Base-by-base conservation (phyloP, 805 yeast genomes). In the Isabelozyma heimii region DNA sequence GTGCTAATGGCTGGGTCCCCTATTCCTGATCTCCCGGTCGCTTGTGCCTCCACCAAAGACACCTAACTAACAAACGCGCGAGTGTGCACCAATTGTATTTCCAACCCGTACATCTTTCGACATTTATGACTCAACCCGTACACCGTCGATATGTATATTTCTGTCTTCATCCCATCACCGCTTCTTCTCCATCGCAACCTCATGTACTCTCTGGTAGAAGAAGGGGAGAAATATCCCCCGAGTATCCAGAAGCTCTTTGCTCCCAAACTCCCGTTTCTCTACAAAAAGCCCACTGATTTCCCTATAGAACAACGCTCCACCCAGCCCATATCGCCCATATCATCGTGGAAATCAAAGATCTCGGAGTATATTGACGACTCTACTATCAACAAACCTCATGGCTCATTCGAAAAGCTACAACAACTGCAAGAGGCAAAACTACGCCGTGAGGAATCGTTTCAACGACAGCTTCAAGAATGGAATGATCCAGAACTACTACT, bases 231-330 rank as follows among this genome's bases (percentile, higher is more conserved):
- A 48, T 74, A 71, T 50, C 78, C 78, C 0, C 57, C 62, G 5
- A 67, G 66, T 38, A 68, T 84, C 40, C 79, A 77, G 47, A 72
- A 75, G 57, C 73, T 84, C 26, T 84, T 84, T 58, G 71, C 72
- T 6, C 84, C 88, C 5, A 72, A 77, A 40, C 80, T 82, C 9
- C 87, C 88, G 27, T 62, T 81, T n/a, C 70, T 74, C 33, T 77
- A 72, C 53, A 61, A 75, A 8, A 66, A 59, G 28, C 84, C 84
- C 0, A 58, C 66, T 2, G 91, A 84, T 56, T 69, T 70, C 51
- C 73, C 81, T 0, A 69, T 77, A 1, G 77, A 73, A 28, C 42
- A 67, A 12, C 65, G 92, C 15, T 56, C 70, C 6, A 82, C 87
- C 1, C 58, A 71, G 2, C 47, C 58, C 33, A 70, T 85, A 13